A percentile compares a stretch with the other conserved stretches of the same genome.
Evolutionary conservation across 2,329 filamentous ascomycete species (phyloP).

Genomic region (Cordyceps tenuipes): DNA sequence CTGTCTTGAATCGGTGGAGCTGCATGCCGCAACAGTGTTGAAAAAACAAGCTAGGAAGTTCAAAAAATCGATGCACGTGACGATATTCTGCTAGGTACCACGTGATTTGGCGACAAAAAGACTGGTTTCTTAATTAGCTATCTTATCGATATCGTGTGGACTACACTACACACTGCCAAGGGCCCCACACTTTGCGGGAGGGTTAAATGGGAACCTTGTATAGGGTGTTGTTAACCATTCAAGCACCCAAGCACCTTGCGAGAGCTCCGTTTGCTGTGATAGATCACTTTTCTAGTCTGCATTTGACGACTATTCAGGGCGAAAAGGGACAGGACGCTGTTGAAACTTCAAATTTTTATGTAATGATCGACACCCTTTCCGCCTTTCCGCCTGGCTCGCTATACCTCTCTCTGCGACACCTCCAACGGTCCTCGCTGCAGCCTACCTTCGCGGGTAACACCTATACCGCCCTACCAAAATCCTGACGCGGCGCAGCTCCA

Average conservation of each 20-base stretch:
- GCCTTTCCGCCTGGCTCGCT: background rate
- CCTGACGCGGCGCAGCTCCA: background rate
- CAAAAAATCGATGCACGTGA: conserved; percentile 1
- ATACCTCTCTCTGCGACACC: background rate
- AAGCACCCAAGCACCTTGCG: background rate
- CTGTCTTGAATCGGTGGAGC: conserved; percentile 12
- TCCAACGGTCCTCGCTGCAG: background rate
- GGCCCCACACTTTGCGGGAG: background rate
- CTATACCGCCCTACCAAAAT: background rate
- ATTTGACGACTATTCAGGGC: background rate
- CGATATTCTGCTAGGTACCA: background rate
- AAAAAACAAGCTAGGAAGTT: conserved; percentile 3
- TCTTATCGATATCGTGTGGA: background rate
- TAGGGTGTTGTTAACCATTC: background rate
- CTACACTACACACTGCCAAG: background rate
- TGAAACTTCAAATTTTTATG: background rate
- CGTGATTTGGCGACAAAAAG: background rate
- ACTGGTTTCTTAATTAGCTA: background rate
- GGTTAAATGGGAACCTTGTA: background rate
- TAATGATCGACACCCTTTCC: background rate
- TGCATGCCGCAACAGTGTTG: conserved; percentile 1
- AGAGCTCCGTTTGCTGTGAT: background rate
- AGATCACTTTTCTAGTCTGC: background rate
- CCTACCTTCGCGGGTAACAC: background rate
- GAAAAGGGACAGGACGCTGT: background rate